A percentile compares a stretch with the other conserved stretches of the same genome.
Conservation (phyloP, 2,329 filamentous ascomycete genomes). For the Arachnopeziza araneosa region DNA sequence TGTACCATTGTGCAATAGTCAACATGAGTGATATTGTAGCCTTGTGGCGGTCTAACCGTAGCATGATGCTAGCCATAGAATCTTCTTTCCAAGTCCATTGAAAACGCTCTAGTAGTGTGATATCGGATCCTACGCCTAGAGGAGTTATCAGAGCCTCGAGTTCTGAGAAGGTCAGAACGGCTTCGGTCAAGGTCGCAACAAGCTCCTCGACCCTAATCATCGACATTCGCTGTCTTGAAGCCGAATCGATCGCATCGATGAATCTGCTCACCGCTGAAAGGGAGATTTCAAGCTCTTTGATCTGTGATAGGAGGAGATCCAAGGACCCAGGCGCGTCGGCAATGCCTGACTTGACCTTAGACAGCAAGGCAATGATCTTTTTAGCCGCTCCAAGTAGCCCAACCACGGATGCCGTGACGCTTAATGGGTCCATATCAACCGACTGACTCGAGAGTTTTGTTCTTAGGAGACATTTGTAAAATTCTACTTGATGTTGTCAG, state of each 20-base stretch:
- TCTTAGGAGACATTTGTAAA: not conserved
- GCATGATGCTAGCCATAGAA: not conserved
- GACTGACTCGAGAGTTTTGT: not conserved
- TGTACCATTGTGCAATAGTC: not conserved
- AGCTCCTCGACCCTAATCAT: slow-evolving; percentile 13
- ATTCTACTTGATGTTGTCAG: too few relatives aligned
- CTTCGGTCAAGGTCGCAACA: slow-evolving; percentile 5
- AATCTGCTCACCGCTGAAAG: slow-evolving; percentile 1
- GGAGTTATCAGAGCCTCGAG: slow-evolving; percentile 2
- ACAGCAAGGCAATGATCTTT: not conserved
- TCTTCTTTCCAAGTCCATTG: not conserved
- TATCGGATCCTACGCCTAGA: slow-evolving; percentile 6
- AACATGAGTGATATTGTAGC: not conserved
- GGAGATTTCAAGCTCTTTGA: slow-evolving; percentile 1
- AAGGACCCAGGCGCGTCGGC: not conserved
- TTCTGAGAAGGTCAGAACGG: slow-evolving; percentile 10
- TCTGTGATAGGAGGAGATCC: slow-evolving; percentile 1
- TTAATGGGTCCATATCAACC: slow-evolving; percentile 2
- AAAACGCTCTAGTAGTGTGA: not conserved
- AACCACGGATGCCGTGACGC: slow-evolving; percentile 5
- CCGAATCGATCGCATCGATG: not conserved
- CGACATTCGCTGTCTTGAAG: slow-evolving; percentile 2
- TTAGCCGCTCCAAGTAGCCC: slow-evolving; percentile 2
- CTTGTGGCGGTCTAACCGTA: not conserved
- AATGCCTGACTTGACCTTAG: not conserved